Conservation (phyloP, 2,329 filamentous ascomycete species). For the Drechslerella dactyloides region DNA sequence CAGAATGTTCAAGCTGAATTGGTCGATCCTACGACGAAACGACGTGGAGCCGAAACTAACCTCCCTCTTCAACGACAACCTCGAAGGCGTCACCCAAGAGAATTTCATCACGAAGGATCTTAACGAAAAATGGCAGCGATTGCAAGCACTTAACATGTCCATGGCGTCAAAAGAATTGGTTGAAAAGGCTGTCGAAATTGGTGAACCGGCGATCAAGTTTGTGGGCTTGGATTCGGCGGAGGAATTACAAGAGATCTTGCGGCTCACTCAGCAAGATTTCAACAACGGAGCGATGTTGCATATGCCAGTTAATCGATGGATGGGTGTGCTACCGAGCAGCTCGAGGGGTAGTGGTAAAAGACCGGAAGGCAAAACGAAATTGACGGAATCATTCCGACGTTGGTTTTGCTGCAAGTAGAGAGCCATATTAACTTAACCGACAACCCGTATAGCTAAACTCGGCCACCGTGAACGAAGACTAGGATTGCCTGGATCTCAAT, state of each 20-base stretch:
- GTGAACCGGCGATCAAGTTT: conserved; percentile 18
- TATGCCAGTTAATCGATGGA: conserved; percentile 36
- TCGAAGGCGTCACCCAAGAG: conserved; percentile 16
- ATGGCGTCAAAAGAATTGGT: conserved; percentile 27
- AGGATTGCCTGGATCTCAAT: no score
- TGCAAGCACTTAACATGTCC: conserved; percentile 27
- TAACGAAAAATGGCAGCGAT: conserved; percentile 24
- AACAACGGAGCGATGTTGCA: conserved; percentile 27
- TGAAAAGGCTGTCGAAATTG: conserved; percentile 16
- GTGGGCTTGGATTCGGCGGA: conserved; percentile 18
- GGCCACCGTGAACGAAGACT: no score
- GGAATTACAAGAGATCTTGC: conserved; percentile 19
- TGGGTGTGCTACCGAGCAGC: conserved; percentile 8
- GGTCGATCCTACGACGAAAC: conserved; percentile 30
- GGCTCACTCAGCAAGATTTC: conserved; percentile 26
- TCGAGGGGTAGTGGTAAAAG: neutral
- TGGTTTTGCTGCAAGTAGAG: conserved; percentile 4
- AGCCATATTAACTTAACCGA: no score
- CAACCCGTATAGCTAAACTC: no score
- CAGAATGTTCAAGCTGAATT: conserved; percentile 25
- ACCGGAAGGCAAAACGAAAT: neutral
- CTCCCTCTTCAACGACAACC: conserved; percentile 14
- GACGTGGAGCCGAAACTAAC: conserved; percentile 31
- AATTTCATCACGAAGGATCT: conserved; percentile 23
- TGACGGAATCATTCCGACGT: neutral